Evolutionary conservation across 2,329 filamentous ascomycete genomes (phyloP).

Genomic region (Arthrobotrys conoides): DNA sequence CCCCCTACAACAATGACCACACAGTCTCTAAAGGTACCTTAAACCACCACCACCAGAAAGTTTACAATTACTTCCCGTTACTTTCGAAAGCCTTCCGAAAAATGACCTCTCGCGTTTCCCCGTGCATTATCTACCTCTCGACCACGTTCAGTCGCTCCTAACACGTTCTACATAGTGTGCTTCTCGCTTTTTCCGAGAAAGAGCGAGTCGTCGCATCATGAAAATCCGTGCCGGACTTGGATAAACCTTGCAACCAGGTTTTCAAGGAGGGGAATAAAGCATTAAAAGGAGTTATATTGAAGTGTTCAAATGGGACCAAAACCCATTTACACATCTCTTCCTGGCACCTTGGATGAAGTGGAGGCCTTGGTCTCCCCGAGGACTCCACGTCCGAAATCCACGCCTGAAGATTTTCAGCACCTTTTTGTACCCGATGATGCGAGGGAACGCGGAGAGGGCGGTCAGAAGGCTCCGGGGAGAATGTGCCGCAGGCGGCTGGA

Average conservation of each 20-base stretch:
- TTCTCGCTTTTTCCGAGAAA: constrained; percentile 15
- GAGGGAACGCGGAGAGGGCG: constrained; percentile 20
- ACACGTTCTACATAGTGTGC: constrained; percentile 14
- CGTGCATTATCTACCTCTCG: constrained; percentile 21
- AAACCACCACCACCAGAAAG: constrained; percentile 34
- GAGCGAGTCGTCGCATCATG: constrained; percentile 42
- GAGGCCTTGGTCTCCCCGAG: constrained; percentile 53
- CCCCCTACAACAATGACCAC: constrained; percentile 57
- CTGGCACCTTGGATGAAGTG: constrained; percentile 44
- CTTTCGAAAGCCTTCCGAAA: constrained; percentile 36
- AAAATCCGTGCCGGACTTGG: constrained; percentile 40
- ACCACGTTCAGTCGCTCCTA: constrained; percentile 16
- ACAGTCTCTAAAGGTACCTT: constrained; percentile 59
- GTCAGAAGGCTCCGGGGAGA: constrained; percentile 23
- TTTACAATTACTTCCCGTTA: constrained; percentile 20
- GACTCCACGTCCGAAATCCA: constrained; percentile 38
- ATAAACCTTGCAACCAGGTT: constrained; percentile 55
- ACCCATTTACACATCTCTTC: constrained; percentile 51
- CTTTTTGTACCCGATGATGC: constrained; percentile 42
- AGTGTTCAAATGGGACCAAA: constrained; percentile 50
- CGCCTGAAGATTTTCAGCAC: constrained; percentile 53
- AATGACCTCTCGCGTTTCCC: constrained; percentile 47
- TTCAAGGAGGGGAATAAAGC: constrained; percentile 26
- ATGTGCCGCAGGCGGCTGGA: constrained; percentile 50
- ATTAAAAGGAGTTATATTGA: background rate